These are phyloP conservation scores for Cerrena zonata DNA, from an alignment of 1,284 basidiomycete species.

Conservation along the genomic window DNA sequence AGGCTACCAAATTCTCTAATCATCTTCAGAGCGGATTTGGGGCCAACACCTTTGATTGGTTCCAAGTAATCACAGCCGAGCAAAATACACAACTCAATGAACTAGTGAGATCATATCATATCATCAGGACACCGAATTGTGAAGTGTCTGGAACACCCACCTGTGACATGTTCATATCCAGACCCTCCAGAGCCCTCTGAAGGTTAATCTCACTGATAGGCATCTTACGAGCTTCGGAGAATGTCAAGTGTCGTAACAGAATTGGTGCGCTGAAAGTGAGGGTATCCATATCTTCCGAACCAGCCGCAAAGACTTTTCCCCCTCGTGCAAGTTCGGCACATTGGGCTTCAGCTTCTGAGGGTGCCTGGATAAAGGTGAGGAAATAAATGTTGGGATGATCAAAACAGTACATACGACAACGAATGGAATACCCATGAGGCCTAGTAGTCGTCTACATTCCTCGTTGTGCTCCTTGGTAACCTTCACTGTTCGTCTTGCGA, in stretches of 20 bases:
- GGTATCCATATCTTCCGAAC: conserved; percentile 99
- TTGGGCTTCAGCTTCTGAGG: conserved; percentile 97
- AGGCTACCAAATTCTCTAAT: conserved; percentile 83
- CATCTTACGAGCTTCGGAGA: conserved; percentile 96
- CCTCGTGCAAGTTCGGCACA: conserved; percentile 95
- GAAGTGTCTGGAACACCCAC: conserved; percentile 33
- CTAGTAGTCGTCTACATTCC: conserved; percentile 84
- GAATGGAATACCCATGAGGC: conserved; percentile 95
- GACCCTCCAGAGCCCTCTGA: conserved; percentile 76
- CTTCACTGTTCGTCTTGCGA: conserved; percentile 87
- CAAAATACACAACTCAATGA: conserved; percentile 94
- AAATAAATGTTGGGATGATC: neutral
- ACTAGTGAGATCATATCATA: conserved; percentile 42
- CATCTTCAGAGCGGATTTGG: conserved; percentile 92
- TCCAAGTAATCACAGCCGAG: conserved; percentile 98
- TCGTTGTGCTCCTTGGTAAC: conserved; percentile 96
- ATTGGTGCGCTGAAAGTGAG: conserved; percentile 92
- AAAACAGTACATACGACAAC: conserved; percentile 59
- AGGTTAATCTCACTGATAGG: conserved; percentile 95
- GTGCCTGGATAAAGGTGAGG: conserved; percentile 54
- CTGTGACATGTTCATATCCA: conserved; percentile 88
- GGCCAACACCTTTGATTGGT: conserved; percentile 90
- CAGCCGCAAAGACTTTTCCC: conserved; percentile 93
- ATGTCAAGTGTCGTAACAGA: conserved; percentile 91
- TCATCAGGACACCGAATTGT: no score